phyloP scores from a whole-genome alignment of 2,329 filamentous ascomycete species.

The Nigrospora oryzae region DNA sequence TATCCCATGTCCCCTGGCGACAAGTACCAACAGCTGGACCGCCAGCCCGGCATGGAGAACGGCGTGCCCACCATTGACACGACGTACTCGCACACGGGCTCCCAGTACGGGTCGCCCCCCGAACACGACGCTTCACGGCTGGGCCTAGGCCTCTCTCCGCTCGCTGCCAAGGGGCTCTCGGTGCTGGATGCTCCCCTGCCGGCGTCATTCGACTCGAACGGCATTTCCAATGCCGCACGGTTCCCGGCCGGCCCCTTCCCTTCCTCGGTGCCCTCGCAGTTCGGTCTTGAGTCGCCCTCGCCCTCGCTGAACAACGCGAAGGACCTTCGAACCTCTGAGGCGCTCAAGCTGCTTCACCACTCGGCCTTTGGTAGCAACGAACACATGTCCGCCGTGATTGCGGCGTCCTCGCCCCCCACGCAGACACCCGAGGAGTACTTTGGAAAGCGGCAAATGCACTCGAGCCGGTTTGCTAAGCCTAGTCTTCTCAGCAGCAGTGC shows the following conservation, averaged over 20 bases:
- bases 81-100: conserved; percentile 45
- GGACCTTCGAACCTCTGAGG: conserved; percentile 52
- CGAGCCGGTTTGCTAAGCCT: conserved; percentile 60
- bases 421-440: conserved; percentile 48
- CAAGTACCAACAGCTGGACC: conserved; percentile 32
- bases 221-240: conserved; percentile 82
- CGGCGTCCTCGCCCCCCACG: conserved; percentile 22
- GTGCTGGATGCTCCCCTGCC: conserved; percentile 88
- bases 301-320: conserved; percentile 59
- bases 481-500: conserved; percentile 60
- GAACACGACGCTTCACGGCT: conserved; percentile 51
- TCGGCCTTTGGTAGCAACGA: conserved; percentile 60
- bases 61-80: conserved; percentile 51
- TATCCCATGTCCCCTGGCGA: conserved; percentile 32
- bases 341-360: conserved; percentile 56
- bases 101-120: conserved; percentile 73
- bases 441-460: conserved; percentile 63
- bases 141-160: conserved; percentile 73
- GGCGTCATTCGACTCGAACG: conserved; percentile 92
- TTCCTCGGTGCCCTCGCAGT: conserved; percentile 85
- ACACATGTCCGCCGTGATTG: conserved; percentile 45
- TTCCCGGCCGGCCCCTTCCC: conserved; percentile 74
- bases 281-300: conserved; percentile 79
- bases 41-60: conserved; percentile 45
- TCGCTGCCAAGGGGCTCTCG: conserved; percentile 64